Evolutionary conservation across 345 rosid genomes (phyloP).

Genomic region (Laguncularia racemosa): DNA sequence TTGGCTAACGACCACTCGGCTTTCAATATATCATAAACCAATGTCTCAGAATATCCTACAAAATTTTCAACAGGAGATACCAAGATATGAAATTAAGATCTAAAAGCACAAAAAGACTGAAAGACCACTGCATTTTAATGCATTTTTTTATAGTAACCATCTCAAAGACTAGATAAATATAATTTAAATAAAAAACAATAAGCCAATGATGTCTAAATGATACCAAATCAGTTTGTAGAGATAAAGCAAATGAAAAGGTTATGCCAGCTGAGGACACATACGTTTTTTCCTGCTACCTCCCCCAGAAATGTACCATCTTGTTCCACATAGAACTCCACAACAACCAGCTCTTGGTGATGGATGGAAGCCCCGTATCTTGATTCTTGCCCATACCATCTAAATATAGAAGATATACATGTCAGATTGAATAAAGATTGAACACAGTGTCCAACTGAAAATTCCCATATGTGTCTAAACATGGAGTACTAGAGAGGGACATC

Average conservation of each 20-base stretch:
- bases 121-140: too few species aligned
- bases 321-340: slow-evolving; percentile 85
- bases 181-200: background rate
- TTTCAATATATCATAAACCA: slow-evolving; percentile 68
- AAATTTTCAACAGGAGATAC: slow-evolving; percentile 1
- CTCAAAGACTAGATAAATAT: background rate
- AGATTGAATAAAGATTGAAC: slow-evolving; percentile 2
- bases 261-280: slow-evolving; percentile 31
- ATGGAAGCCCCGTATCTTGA: slow-evolving; percentile 86
- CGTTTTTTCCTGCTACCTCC: slow-evolving; percentile 97
- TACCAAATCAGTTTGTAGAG: background rate
- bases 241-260: background rate
- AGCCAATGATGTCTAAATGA: background rate
- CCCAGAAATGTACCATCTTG: slow-evolving; percentile 93
- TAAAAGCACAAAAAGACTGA: background rate
- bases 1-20: slow-evolving; percentile 77
- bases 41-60: slow-evolving; percentile 86
- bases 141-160: too few species aligned
- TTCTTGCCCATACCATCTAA: slow-evolving; percentile 96
- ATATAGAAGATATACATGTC: slow-evolving; percentile 5
- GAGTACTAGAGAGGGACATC: too few species aligned
- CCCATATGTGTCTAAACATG: slow-evolving; percentile 4
- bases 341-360: slow-evolving; percentile 93
- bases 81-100: background rate
- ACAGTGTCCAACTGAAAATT: background rate